Base-by-base conservation (phyloP, 306 rosid species). In the Mimosa bimucronata region DNA sequence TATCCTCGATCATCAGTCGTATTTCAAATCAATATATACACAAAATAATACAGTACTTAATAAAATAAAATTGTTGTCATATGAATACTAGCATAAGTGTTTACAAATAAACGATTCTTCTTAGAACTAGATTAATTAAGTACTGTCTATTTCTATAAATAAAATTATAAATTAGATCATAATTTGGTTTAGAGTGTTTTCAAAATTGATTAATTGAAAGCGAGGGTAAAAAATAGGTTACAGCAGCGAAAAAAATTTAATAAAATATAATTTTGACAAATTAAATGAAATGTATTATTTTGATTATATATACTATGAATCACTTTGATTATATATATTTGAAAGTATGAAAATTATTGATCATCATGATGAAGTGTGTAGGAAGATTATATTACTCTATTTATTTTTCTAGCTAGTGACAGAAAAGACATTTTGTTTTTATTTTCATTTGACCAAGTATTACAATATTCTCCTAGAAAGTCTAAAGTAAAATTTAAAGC, bases 401-500 rank as follows among this genome's bases (percentile, higher is more conserved):
- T 34, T 34, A 34, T 34, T 52, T 23, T 52, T 6, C 26, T 6
- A 7, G 60, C 28, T 2, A 16, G 69, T 16, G 19, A 30, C n/a
- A 29, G 69, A 64, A 30, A 15, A 64, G 25, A 64, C 23, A 30
- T 29, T 64, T 64, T 6, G 1, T 18, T 30, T 29, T 30, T 29
- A 0, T 6, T 30, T 15, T 30, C 13, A 28, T 66, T 66, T 31
- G 71, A 65, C 45, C 41, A 34, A 13, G 40, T 13, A 68, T 66
- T 66, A 38, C 44, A n/a, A 55, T 55, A 67, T 38, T 38, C 29
- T 10, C 9, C 31, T 25, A 71, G 41, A 71, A 38, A 38, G 48
- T 71, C 37, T 7, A 46, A 45, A 45, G 75, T 7, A 21, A 71
- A 44, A 71, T 44, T 26, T 28, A 66, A 66, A 66, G 29, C 73